Evolutionary conservation across 306 rosid species (phyloP).

Genomic region (Cyclanthera cordifolia): DNA sequence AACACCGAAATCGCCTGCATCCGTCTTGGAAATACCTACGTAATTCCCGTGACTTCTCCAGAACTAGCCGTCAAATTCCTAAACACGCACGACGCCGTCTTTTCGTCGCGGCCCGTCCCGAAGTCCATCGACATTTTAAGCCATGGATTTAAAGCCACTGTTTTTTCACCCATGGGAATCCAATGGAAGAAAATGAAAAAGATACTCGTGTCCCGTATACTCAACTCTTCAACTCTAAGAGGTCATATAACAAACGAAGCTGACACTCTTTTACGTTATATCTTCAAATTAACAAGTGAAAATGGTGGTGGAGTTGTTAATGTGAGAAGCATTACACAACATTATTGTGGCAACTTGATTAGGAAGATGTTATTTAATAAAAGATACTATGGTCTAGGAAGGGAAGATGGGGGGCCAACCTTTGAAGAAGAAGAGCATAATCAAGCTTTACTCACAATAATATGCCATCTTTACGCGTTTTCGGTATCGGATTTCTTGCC

Average conservation of each 20-base stretch:
- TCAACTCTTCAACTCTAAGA: neutral
- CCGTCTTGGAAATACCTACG: neutral
- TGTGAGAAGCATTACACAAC: neutral
- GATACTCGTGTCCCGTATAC: neutral
- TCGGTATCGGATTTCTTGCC: neutral
- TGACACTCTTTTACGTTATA: neutral
- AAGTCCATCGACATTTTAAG: too few relatives aligned
- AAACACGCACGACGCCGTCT: too few relatives aligned
- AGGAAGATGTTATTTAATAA: neutral
- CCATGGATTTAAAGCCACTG: too few relatives aligned
- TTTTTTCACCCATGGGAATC: neutral
- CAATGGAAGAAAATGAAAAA: neutral
- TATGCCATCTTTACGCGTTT: neutral
- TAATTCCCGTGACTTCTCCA: too few relatives aligned
- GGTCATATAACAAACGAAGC: neutral
- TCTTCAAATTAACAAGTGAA: neutral
- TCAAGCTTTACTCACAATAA: neutral
- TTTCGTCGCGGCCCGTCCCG: too few relatives aligned
- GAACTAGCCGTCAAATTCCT: too few relatives aligned
- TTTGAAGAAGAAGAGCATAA: neutral
- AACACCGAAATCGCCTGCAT: neutral
- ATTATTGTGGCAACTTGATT: neutral
- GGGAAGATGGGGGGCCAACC: neutral
- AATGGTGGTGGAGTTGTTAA: slow-evolving; percentile 1
- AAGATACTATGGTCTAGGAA: neutral